A percentile compares a stretch with the other conserved stretches of the same genome.
These are phyloP conservation scores for Kalanchoe fedtschenkoi DNA, from an alignment of 164 flowering plant species.

Conservation along the genomic window DNA sequence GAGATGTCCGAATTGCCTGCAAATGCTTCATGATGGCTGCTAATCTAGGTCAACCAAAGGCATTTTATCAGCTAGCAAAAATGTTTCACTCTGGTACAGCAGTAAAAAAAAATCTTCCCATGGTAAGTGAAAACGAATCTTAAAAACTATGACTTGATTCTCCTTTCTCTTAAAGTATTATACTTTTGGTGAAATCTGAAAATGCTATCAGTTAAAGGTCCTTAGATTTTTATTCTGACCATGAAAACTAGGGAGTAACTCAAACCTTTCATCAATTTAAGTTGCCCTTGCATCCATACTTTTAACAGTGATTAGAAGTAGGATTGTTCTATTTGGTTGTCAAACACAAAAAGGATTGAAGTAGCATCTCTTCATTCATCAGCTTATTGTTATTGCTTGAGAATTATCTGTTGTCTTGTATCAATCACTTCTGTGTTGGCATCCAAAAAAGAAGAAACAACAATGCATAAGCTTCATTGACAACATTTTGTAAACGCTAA, in stretches of 20 bases:
- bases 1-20: conserved; percentile 55
- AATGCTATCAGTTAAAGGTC: background rate
- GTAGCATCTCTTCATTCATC: no score
- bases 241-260: background rate
- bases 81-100: conserved; percentile 96
- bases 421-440: no score
- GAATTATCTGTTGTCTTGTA: no score
- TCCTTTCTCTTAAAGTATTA: background rate
- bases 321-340: no score
- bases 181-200: background rate
- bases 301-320: background rate
- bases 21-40: conserved; percentile 60
- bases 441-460: no score
- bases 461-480: no score
- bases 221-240: background rate
- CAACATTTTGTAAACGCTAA: no score
- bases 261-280: background rate
- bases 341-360: no score
- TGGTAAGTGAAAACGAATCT: conserved; percentile 36
- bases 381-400: no score
- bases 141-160: background rate
- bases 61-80: conserved; percentile 90
- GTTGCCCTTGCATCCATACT: background rate
- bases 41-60: conserved; percentile 90
- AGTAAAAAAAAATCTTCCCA: conserved; percentile 61